Percentiles rank a stretch among this genome's conserved stretches.
These are phyloP conservation scores for Tetrapisispora nanseiensis DNA, from an alignment of 805 yeast genomes.

Conservation along the genomic window DNA sequence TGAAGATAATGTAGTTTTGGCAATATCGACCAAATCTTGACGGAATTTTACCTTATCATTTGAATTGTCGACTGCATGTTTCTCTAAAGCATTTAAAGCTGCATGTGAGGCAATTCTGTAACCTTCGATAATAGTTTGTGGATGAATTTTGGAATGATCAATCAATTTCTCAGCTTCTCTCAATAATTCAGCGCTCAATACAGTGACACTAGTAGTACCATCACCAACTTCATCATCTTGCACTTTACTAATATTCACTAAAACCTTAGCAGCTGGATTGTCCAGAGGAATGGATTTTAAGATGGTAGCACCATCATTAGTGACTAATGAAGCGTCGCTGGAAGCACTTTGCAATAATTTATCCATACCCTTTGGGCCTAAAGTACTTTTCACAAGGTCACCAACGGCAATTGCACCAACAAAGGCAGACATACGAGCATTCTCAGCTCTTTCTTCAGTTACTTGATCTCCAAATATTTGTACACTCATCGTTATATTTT, in stretches of 20 bases:
- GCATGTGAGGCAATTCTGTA: constrained; percentile 79
- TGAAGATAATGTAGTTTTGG: constrained; percentile 87
- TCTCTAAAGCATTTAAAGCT: constrained; percentile 74
- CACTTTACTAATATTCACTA: constrained; percentile 89
- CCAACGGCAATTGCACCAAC: constrained; percentile 99
- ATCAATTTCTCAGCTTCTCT: constrained; percentile 91
- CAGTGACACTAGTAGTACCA: constrained; percentile 95
- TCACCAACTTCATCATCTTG: constrained; percentile 99
- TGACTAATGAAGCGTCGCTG: constrained; percentile 67
- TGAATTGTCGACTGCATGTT: constrained; percentile 67
- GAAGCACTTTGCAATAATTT: constrained; percentile 82
- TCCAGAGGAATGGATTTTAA: constrained; percentile 88
- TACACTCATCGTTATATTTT: constrained; percentile 37
- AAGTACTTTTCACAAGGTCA: constrained; percentile 83
- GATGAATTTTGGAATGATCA: constrained; percentile 81
- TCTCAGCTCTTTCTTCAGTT: constrained; percentile 94
- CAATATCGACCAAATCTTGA: constrained; percentile 72
- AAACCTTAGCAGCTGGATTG: constrained; percentile 93
- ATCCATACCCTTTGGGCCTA: constrained; percentile 99
- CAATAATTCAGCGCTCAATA: constrained; percentile 79
- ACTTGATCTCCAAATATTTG: constrained; percentile 96
- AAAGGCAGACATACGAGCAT: constrained; percentile 94
- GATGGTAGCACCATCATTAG: constrained; percentile 98
- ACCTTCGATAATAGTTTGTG: constrained; percentile 96
- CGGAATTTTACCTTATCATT: constrained; percentile 49